Conservation (phyloP, 805 yeast genomes). For the Nakazawaea pomicola region DNA sequence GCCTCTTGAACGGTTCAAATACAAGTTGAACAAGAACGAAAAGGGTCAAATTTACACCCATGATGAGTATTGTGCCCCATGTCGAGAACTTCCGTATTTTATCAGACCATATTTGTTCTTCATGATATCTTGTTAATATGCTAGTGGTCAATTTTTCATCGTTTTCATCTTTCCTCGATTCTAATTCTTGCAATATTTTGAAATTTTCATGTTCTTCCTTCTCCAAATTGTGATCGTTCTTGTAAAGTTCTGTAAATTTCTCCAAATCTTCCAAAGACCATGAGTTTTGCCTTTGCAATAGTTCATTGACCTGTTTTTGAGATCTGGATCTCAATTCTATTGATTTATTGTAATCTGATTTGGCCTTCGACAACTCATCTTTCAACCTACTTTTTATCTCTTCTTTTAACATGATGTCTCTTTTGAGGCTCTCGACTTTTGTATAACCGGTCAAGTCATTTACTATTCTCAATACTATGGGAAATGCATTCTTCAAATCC, state of each 20-base stretch:
- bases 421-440: constrained; percentile 66
- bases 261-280: constrained; percentile 84
- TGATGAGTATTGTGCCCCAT: constrained; percentile 90
- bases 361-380: constrained; percentile 40
- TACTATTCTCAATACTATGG: constrained; percentile 60
- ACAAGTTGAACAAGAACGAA: constrained; percentile 80
- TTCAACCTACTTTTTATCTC: constrained; percentile 42
- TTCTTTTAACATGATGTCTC: constrained; percentile 55
- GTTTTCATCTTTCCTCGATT: constrained; percentile 58
- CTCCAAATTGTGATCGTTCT: constrained; percentile 74
- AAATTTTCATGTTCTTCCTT: constrained; percentile 50
- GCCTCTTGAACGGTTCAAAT: constrained; percentile 93
- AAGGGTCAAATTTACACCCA: constrained; percentile 79
- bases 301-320: constrained; percentile 82
- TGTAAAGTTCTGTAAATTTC: constrained; percentile 73
- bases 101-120: constrained; percentile 98
- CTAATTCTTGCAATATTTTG: constrained; percentile 44
- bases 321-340: constrained; percentile 59
- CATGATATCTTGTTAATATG: constrained; percentile 86
- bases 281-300: constrained; percentile 74
- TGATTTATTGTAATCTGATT: constrained; percentile 51
- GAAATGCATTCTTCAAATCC: constrained; percentile 51
- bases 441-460: constrained; percentile 93
- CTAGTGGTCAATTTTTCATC: constrained; percentile 68
- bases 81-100: constrained; percentile 91